A percentile compares a stretch with the other conserved stretches of the same genome.
phyloP scores from a whole-genome alignment of 176 grass and related monocot genomes.

The Raddia guianensis region DNA sequence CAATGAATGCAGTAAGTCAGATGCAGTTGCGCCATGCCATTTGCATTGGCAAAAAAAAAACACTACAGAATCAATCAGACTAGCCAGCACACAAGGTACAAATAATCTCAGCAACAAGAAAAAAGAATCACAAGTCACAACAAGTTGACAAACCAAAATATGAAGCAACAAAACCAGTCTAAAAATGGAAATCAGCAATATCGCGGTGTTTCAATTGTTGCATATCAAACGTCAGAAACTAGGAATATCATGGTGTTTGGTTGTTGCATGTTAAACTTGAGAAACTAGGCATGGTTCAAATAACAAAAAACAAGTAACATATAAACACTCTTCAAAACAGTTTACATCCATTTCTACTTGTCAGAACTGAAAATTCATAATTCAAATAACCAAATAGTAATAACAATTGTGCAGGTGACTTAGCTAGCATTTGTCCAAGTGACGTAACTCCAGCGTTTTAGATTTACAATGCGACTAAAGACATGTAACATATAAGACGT shows the following conservation, averaged over 20 bases:
- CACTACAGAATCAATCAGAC: not conserved
- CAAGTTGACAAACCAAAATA: not conserved
- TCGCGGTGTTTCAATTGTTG: not conserved
- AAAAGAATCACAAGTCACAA: constrained; percentile 6
- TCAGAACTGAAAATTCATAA: no score
- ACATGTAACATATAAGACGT: no score
- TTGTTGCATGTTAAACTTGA: no score
- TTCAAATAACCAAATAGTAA: no score
- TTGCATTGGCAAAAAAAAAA: not conserved
- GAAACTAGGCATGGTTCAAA: no score
- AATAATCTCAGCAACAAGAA: constrained; percentile 14
- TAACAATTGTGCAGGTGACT: no score
- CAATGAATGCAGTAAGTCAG: constrained; percentile 12
- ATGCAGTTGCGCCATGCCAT: constrained; percentile 18
- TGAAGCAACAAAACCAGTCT: not conserved
- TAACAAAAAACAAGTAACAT: not conserved
- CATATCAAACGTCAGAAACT: not conserved
- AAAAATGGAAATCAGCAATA: not conserved
- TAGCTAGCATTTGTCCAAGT: no score
- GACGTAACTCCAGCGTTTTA: no score
- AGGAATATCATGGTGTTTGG: no score
- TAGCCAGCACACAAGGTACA: constrained; percentile 1
- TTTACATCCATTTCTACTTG: no score
- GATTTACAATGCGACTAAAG: no score
- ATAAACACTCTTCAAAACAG: no score